phyloP scores from a whole-genome alignment of 2,329 filamentous ascomycete genomes.

The Ceratocystiopsis minuta region DNA sequence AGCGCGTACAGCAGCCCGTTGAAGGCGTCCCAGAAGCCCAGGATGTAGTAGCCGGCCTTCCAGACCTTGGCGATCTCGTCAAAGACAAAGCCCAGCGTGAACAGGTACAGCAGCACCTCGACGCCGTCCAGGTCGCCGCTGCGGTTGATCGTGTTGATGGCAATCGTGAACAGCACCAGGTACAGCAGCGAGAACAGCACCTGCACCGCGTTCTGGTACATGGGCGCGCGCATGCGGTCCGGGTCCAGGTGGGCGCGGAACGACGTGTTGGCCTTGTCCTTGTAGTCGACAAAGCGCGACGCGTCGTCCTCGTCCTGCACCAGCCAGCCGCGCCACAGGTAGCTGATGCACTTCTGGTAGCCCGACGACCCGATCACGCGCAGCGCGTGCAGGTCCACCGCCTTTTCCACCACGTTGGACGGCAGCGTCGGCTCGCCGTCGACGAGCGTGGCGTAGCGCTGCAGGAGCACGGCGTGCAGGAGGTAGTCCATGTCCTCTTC shows the following conservation, averaged over 20 bases:
- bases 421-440: slow-evolving; percentile 55
- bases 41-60: slow-evolving; percentile 81
- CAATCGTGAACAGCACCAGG: slow-evolving; percentile 67
- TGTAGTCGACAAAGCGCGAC: slow-evolving; percentile 75
- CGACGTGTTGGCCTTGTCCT: slow-evolving; percentile 56
- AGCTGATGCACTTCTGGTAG: slow-evolving; percentile 87
- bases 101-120: slow-evolving; percentile 72
- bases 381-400: slow-evolving; percentile 81
- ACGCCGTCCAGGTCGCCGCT: slow-evolving; percentile 67
- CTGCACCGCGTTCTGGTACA: slow-evolving; percentile 84
- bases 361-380: slow-evolving; percentile 78
- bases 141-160: slow-evolving; percentile 87
- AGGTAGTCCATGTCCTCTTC: slow-evolving; percentile 69
- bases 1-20: slow-evolving; percentile 70
- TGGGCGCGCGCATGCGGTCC: slow-evolving; percentile 79
- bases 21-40: slow-evolving; percentile 95
- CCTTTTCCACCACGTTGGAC: slow-evolving; percentile 79
- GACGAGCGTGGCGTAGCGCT: slow-evolving; percentile 68
- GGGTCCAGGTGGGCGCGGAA: slow-evolving; percentile 79
- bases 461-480: slow-evolving; percentile 64
- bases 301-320: slow-evolving; percentile 91
- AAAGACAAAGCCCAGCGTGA: slow-evolving; percentile 78
- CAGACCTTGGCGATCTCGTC: slow-evolving; percentile 81
- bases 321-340: slow-evolving; percentile 90
- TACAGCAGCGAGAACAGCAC: slow-evolving; percentile 72